phyloP scores from a whole-genome alignment of 306 rosid genomes.

The Cercis canadensis region DNA sequence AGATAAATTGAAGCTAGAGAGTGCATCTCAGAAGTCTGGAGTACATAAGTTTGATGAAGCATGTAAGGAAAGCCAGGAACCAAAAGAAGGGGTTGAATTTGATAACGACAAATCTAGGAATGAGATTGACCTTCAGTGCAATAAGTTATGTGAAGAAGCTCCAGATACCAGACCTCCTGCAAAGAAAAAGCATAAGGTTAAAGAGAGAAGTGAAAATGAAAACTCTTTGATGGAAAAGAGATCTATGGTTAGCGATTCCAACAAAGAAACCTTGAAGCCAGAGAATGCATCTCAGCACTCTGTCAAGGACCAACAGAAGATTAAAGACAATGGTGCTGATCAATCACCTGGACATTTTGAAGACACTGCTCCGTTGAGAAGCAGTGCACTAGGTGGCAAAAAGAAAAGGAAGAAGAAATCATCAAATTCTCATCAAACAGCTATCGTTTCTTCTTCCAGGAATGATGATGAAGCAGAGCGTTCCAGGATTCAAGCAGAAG shows the following conservation, averaged over 20 bases:
- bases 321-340: constrained; percentile 39
- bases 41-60: constrained; percentile 31
- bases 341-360: constrained; percentile 41
- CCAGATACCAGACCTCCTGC: constrained; percentile 28
- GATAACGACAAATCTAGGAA: constrained; percentile 24
- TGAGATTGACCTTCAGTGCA: constrained; percentile 11
- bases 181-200: constrained; percentile 38
- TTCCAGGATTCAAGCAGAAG: constrained; percentile 37
- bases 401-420: constrained; percentile 44
- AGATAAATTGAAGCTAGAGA: constrained; percentile 37
- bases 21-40: constrained; percentile 34
- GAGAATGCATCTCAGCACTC: constrained; percentile 42
- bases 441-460: constrained; percentile 45
- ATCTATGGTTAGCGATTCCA: constrained; percentile 21
- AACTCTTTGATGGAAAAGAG: constrained; percentile 29
- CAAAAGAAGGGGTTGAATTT: constrained; percentile 30
- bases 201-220: constrained; percentile 32
- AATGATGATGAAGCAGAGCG: constrained; percentile 45
- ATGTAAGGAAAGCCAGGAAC: constrained; percentile 26
- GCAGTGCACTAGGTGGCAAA: constrained; percentile 33
- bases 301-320: constrained; percentile 45
- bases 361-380: constrained; percentile 32
- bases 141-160: constrained; percentile 36
- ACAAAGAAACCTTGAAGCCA: constrained; percentile 17
- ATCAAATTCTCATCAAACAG: constrained; percentile 38